These are phyloP conservation scores for Suillus hirtellus DNA, from an alignment of 768 basidiomycete species.

Conservation along the genomic window DNA sequence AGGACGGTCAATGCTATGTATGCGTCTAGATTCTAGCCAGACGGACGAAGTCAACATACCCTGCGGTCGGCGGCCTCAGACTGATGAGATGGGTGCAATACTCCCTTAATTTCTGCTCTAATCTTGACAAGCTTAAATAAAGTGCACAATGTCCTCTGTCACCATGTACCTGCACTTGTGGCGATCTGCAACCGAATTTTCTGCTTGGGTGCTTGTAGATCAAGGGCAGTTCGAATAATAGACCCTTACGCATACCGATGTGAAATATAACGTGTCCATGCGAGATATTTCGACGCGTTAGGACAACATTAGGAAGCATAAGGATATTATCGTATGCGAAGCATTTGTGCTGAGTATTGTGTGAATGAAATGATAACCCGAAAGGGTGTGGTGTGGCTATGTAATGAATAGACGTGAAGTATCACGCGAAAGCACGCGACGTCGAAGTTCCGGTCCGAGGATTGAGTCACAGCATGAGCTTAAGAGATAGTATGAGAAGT, in stretches of 20 bases:
- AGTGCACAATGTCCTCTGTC: background rate
- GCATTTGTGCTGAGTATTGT: background rate
- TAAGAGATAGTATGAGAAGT: background rate
- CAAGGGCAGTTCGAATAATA: background rate
- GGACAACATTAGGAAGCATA: background rate
- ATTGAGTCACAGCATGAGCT: background rate
- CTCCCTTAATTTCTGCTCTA: background rate
- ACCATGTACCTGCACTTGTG: background rate
- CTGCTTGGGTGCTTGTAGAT: background rate
- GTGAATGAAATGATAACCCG: background rate
- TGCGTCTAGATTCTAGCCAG: background rate
- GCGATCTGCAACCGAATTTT: background rate
- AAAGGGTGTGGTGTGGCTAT: background rate
- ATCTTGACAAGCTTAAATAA: background rate
- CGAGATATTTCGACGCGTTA: background rate
- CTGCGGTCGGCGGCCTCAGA: background rate
- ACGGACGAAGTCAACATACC: background rate
- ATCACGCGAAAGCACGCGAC: background rate
- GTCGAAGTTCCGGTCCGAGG: background rate
- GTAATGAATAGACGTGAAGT: background rate
- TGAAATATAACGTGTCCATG: background rate
- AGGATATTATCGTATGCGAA: background rate
- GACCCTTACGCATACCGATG: background rate
- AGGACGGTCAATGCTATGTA: background rate
- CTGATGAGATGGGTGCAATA: background rate